Percentiles rank a stretch among this genome's conserved stretches.
Evolutionary conservation across 768 basidiomycete species (phyloP).

Genomic region (Suillus paluster): DNA sequence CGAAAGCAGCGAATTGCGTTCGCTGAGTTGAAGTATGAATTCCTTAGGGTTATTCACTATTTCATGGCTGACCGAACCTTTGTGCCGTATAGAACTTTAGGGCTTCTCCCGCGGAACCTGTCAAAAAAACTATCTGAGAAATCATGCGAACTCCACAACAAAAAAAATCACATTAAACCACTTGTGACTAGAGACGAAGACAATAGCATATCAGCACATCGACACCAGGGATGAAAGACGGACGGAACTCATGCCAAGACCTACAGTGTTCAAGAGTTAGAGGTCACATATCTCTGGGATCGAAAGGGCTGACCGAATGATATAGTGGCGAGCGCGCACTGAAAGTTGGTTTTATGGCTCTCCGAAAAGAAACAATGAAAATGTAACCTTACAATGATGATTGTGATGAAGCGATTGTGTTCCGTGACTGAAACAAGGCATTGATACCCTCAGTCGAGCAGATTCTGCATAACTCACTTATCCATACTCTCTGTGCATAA

Average conservation of each 20-base stretch:
- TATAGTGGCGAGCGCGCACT: slow-evolving; percentile 13
- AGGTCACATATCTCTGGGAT: not conserved
- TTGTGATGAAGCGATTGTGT: slow-evolving; percentile 19
- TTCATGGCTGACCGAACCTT: slow-evolving; percentile 13
- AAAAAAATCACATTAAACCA: not conserved
- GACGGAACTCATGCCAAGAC: slow-evolving; percentile 20
- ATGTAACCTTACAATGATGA: slow-evolving; percentile 17
- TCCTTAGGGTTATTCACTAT: not conserved
- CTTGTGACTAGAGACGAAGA: slow-evolving; percentile 11
- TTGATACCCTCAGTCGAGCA: not conserved
- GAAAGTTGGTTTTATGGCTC: slow-evolving; percentile 4
- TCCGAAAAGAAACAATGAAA: not conserved
- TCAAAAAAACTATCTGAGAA: not conserved
- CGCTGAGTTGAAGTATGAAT: slow-evolving; percentile 10
- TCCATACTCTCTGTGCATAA: slow-evolving; percentile 31
- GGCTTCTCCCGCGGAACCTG: slow-evolving; percentile 19
- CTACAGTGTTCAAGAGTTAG: slow-evolving; percentile 6
- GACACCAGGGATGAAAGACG: not conserved
- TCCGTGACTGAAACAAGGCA: slow-evolving; percentile 20
- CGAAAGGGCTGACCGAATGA: slow-evolving; percentile 18
- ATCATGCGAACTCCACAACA: not conserved
- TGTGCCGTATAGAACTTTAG: not conserved
- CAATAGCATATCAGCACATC: not conserved
- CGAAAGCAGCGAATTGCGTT: slow-evolving; percentile 11
- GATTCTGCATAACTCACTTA: slow-evolving; percentile 19